Evolutionary conservation across 768 basidiomycete genomes (phyloP).

Genomic region (Albatrellus ellisii): DNA sequence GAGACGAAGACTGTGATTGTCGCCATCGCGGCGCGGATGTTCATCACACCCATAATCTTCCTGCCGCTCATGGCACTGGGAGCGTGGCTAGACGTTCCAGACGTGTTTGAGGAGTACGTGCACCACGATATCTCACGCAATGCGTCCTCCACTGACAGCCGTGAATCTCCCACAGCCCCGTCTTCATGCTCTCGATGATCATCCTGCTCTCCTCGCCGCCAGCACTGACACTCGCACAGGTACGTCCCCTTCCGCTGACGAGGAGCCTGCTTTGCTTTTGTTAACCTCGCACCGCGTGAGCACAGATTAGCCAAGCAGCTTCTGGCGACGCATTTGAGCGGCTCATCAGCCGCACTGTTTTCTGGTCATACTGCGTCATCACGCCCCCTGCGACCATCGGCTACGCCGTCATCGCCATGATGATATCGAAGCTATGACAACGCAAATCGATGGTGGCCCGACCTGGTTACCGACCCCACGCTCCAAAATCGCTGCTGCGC

Average conservation of each 20-base stretch:
- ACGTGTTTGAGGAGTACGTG: slow-evolving; percentile 67
- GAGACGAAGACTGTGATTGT: slow-evolving; percentile 80
- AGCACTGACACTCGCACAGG: slow-evolving; percentile 56
- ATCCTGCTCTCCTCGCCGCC: slow-evolving; percentile 76
- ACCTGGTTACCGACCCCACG: no score
- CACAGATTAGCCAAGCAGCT: slow-evolving; percentile 73
- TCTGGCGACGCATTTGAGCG: slow-evolving; percentile 85
- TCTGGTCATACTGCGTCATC: slow-evolving; percentile 83
- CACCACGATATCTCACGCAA: slow-evolving; percentile 1
- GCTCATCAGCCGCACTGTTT: slow-evolving; percentile 81
- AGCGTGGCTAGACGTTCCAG: slow-evolving; percentile 42
- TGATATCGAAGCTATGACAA: slow-evolving; percentile 43
- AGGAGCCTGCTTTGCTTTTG: slow-evolving; percentile 13
- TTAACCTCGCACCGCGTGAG: no score
- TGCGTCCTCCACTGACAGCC: slow-evolving; percentile 1
- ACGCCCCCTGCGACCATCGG: slow-evolving; percentile 77
- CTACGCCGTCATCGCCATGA: slow-evolving; percentile 64
- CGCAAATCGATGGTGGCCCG: no score
- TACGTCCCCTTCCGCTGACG: slow-evolving; percentile 15
- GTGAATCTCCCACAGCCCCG: slow-evolving; percentile 37
- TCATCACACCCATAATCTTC: slow-evolving; percentile 67
- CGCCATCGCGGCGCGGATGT: slow-evolving; percentile 75
- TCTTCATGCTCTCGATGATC: slow-evolving; percentile 78
- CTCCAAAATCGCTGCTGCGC: no score
- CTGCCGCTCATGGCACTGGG: slow-evolving; percentile 64